Evolutionary conservation across 2,329 filamentous ascomycete genomes (phyloP), one percentile per base, ranked within the genome.

Genomic region (Claviceps humidiphila): DNA sequence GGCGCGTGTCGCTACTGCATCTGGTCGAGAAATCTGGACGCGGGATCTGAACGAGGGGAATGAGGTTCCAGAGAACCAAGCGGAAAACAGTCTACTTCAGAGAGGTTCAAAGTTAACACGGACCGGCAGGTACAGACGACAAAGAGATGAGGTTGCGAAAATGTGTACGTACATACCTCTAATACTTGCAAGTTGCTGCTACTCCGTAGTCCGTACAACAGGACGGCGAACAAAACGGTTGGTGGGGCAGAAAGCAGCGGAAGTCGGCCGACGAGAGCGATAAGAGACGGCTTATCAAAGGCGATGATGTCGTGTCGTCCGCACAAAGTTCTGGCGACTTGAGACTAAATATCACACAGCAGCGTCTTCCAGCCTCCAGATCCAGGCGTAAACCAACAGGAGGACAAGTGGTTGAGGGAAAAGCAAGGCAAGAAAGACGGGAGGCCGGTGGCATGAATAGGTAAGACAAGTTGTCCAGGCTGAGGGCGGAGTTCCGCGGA

Each of bases 1-100:
- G 20, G 46, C 45, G 7, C 22, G 42, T 51, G 43, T 48, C 49
- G 49, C 52, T 41, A 24, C 17, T 34, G 48, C 39, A 44, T 47
- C 34, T 48, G 24, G 7, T 17, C 22, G 43, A 45, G 43, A 5
- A 30, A 30, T 9, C 26, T 30, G 26, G 26, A 30, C 26, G 26
- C 26, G 8, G 26, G 26, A 30, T 34, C 30, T 34, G 30, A 17
- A 37, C 11, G 30, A 16, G 17, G 40, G 26, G 4, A 22, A 44
- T 5, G 47, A 8, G 20, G 17, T 17, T 9, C 6, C 20, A 26
- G 6, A 41, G 9, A 16, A 46, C 3, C 24, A 17, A 17, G 43
- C 24, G 22, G 16, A 17, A 4, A 26, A 26, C 8, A 46, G 20
- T 11, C 16, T 34, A 5, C 26, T 46, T 46, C 24, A 5, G 24